Evolutionary conservation across 352 stramenopile species (phyloP).

Genomic region (Plasmopara viticola): DNA sequence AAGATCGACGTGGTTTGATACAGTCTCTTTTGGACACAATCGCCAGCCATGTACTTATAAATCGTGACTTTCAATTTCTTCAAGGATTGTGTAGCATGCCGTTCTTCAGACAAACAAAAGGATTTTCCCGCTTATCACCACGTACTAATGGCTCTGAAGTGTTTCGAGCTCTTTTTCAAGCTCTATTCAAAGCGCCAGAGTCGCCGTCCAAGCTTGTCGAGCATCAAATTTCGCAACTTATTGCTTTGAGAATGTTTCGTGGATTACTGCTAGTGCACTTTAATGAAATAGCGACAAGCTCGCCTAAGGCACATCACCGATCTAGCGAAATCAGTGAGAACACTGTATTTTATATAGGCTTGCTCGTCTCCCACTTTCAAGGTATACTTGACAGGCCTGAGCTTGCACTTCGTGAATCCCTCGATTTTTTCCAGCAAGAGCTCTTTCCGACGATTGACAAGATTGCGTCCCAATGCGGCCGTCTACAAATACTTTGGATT

Average conservation of each 20-base stretch:
- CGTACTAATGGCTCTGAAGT: slow-evolving; percentile 34
- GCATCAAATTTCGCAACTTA: slow-evolving; percentile 49
- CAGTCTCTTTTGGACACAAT: slow-evolving; percentile 38
- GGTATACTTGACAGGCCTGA: slow-evolving; percentile 26
- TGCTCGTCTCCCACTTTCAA: slow-evolving; percentile 54
- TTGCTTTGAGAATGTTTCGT: slow-evolving; percentile 56
- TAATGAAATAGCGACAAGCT: slow-evolving; percentile 20
- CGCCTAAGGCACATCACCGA: slow-evolving; percentile 21
- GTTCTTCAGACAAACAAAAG: slow-evolving; percentile 31
- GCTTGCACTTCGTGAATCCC: slow-evolving; percentile 44
- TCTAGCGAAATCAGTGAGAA: slow-evolving; percentile 28
- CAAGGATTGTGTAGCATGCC: slow-evolving; percentile 45
- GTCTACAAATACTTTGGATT: slow-evolving; percentile 56
- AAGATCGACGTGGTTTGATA: slow-evolving; percentile 41
- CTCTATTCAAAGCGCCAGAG: slow-evolving; percentile 20
- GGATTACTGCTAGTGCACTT: slow-evolving; percentile 41
- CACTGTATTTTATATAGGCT: slow-evolving; percentile 44
- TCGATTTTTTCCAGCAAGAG: slow-evolving; percentile 58
- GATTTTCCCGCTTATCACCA: slow-evolving; percentile 30
- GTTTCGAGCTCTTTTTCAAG: slow-evolving; percentile 48
- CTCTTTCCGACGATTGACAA: slow-evolving; percentile 33
- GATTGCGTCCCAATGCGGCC: slow-evolving; percentile 39
- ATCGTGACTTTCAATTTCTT: slow-evolving; percentile 44
- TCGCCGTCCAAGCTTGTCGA: slow-evolving; percentile 11
- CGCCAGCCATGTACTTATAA: slow-evolving; percentile 26